Base-by-base conservation (phyloP, 176 grass and related monocot species). In the Zea luxurians region DNA sequence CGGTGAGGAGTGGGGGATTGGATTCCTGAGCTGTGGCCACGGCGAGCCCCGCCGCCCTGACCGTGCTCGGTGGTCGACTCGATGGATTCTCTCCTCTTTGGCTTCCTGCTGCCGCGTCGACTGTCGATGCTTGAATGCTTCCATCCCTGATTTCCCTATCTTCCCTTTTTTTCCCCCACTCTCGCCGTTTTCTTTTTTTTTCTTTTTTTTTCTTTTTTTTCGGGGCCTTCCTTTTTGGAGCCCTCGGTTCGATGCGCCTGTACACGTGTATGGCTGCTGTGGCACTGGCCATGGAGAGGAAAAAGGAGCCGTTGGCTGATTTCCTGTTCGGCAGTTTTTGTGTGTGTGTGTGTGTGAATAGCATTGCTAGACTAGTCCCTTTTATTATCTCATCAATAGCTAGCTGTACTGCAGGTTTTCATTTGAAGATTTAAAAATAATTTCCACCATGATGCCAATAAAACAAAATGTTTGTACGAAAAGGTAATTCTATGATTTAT, bases 1-100 rank as follows among this genome's bases (percentile, higher is more conserved):
- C 46, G 76, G 76, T 13, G 76, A 78, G 62, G 47, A 34, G 68
- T 1, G 3, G 76, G 36, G 62, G 76, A 78, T 10, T 53, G 63
- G 76, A 78, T 78, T 78, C 76, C 17, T 48, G 44, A 55, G 61
- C 46, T 52, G 76, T 67, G 76, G 61, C 76, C 76, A 66, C 76
- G 62, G 76, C 76, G 62, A 60, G 53, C 37, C 71, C 10, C 6
- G 8, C 13, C 6, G 43, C 43, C 6, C 20, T 45, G 40, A 13
- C 7, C 12, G 18, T 75, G 54, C 10, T 10, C 13, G 73, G 15
- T 13, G 48, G 35, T 2, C 8, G 21, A 27, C 42, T 48, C 18
- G 27, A 65, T 65, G 13, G 13, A 17, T 65, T 17, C 38, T 2
- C 54, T 36, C 8, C 46, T 37, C 6, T 4, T 10, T 15, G 4